These are phyloP conservation scores for Thielaviopsis populi DNA, from an alignment of 2,329 filamentous ascomycete genomes.

Conservation along the genomic window DNA sequence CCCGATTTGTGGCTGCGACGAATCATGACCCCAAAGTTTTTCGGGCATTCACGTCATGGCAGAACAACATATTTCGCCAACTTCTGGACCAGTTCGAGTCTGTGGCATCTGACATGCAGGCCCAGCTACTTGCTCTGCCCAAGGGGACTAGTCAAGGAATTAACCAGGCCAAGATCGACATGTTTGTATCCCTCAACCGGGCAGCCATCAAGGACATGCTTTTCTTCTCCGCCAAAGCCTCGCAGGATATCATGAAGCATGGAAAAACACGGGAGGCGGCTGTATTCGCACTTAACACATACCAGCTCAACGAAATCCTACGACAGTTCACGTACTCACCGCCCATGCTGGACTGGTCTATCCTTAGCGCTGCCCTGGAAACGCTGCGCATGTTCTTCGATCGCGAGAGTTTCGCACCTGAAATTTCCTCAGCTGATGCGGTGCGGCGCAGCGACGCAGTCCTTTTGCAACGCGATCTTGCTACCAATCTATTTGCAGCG, in stretches of 20 bases:
- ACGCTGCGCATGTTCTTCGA: constrained; percentile 34
- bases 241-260: constrained; percentile 36
- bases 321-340: constrained; percentile 31
- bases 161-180: constrained; percentile 31
- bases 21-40: constrained; percentile 33
- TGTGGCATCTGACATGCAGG: constrained; percentile 39
- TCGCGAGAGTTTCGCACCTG: constrained; percentile 23
- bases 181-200: constrained; percentile 38
- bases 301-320: constrained; percentile 38
- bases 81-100: constrained; percentile 43
- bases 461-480: constrained; percentile 35
- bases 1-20: constrained; percentile 40
- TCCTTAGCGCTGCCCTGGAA: constrained; percentile 31
- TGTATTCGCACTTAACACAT: constrained; percentile 34
- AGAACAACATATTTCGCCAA: constrained; percentile 41
- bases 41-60: constrained; percentile 33
- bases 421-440: neutral
- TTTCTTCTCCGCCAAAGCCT: constrained; percentile 33
- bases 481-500: constrained; percentile 34
- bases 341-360: constrained; percentile 31
- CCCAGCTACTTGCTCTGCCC: constrained; percentile 37
- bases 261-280: constrained; percentile 32
- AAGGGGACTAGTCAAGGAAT: constrained; percentile 28
- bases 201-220: constrained; percentile 39
- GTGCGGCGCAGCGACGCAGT: constrained; percentile 7